phyloP scores from a whole-genome alignment of 2,329 filamentous ascomycete genomes.

The Chaetomium globosum region DNA sequence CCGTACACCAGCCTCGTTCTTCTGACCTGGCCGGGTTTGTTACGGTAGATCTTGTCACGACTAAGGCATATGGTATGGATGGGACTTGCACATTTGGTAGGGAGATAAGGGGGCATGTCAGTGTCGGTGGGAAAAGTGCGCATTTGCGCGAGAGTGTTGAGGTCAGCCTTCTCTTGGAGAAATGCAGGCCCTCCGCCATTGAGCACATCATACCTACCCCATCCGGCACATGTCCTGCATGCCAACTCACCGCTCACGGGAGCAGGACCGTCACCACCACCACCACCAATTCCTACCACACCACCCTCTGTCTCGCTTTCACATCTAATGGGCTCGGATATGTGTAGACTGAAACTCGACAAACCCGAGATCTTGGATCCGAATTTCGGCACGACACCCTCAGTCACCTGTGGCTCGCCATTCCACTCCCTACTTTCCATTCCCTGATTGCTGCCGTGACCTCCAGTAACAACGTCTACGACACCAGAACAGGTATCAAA shows the following conservation, averaged over 20 bases:
- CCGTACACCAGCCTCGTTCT: background rate
- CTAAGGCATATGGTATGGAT: background rate
- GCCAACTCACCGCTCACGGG: constrained; percentile 26
- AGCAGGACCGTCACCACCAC: background rate
- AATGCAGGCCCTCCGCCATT: background rate
- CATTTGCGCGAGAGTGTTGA: background rate
- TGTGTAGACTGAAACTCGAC: background rate
- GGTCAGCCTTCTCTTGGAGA: background rate
- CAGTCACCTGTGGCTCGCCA: background rate
- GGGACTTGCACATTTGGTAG: background rate
- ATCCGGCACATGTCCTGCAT: constrained; percentile 5
- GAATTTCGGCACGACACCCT: background rate
- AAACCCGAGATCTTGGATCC: background rate
- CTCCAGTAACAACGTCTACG: background rate
- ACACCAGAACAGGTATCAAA: background rate
- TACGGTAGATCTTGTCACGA: background rate
- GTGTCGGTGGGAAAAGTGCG: background rate
- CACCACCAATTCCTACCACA: constrained; percentile 1
- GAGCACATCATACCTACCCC: background rate
- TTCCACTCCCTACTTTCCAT: background rate
- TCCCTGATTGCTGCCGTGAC: background rate
- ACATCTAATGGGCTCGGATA: background rate
- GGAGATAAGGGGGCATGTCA: background rate
- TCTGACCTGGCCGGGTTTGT: background rate
- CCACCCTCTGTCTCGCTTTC: background rate